Base-by-base conservation (phyloP, 306 rosid species). In the Casuarina cunninghamiana region DNA sequence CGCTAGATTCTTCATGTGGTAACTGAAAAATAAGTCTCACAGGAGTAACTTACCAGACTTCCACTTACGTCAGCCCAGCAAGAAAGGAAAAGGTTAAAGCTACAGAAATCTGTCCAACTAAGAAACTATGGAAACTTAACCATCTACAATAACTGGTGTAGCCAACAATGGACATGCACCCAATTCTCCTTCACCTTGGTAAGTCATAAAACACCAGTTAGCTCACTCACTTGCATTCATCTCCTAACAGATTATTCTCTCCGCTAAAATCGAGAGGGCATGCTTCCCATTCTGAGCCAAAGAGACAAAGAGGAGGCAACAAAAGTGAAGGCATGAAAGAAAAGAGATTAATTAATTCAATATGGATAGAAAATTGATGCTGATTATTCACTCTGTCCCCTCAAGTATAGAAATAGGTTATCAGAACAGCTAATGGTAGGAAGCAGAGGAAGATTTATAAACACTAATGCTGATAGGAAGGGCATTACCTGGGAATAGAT, bases 401-500 rank as follows among this genome's bases (percentile, higher is more conserved):
- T 74, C 76, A 53, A 46, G 42, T 57, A 75, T 66, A 61, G 74
- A 49, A 70, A 81, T 50, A 77, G 80, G 83, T 72, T 77, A 72
- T 77, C 71, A 83, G 80, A 78, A 74, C 73, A 74, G 79, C 66
- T 70, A 44, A 75, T 16, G 46, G 41, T 63, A 21, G 79, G 78
- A 83, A 80, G 75, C 53, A 78, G 72, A 39, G 75, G 80, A 84
- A 81, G 68, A 80, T 60, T 55, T 45, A 67, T 82, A 67, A 76
- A 71, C 77, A 83, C 72, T 87, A 78, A 78, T 79, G 75, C 87
- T 74, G 73, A 50, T 70, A 44, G 57, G 78, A 84, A 77, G 80
- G 75, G 83, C 81, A 83, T 83, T 83, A 89, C 91, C 89, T 86
- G 91, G 78, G 69, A 58, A 61, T 78, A 39, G 75, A 81, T 79